Evolutionary conservation across 257 asterid species (phyloP).

Genomic region (Solanum neorickii): DNA sequence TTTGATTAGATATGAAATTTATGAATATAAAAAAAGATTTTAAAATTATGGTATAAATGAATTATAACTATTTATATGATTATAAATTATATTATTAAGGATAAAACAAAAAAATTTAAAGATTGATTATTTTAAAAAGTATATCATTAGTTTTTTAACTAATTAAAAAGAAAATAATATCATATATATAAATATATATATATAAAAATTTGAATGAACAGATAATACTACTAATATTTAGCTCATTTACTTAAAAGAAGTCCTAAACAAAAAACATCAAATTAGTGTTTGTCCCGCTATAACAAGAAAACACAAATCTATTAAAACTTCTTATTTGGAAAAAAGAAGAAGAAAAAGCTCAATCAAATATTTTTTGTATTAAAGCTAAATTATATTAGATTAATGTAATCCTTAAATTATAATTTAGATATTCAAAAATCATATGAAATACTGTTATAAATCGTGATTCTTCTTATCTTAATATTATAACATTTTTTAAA

Average conservation of each 20-base stretch:
- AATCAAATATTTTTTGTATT: background rate
- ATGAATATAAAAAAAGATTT: background rate
- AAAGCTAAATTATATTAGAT: background rate
- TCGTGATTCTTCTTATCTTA: background rate
- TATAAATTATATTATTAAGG: background rate
- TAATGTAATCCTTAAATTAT: background rate
- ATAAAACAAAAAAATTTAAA: background rate
- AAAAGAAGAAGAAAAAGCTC: background rate
- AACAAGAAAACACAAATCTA: background rate
- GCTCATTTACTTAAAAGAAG: background rate
- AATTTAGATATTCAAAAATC: background rate
- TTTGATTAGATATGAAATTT: background rate
- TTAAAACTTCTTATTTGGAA: background rate
- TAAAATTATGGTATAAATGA: background rate
- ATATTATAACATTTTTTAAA: too few species aligned
- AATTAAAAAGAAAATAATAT: background rate
- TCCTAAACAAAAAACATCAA: background rate
- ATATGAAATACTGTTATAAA: background rate
- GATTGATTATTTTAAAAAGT: too few species aligned
- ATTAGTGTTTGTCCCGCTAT: background rate
- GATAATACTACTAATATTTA: too few species aligned
- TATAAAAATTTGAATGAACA: too few species aligned
- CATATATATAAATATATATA: too few species aligned
- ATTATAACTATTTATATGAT: too few species aligned
- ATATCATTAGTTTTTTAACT: background rate